Evolutionary conservation across 305 asterid species (phyloP), one percentile per base, ranked within the genome.

Genomic region (Coffea humblotiana): DNA sequence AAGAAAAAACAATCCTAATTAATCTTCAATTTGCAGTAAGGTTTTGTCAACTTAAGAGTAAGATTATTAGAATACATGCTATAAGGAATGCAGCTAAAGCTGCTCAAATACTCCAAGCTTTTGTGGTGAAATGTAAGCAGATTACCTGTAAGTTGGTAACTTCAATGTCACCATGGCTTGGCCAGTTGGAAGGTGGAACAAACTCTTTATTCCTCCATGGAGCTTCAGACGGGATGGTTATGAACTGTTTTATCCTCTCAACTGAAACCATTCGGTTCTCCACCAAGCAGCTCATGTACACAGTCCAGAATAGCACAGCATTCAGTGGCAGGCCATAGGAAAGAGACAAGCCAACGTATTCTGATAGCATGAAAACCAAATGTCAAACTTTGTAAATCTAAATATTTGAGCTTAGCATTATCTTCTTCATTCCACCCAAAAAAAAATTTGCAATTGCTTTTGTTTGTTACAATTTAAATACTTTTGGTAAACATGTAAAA

Each of bases 191-290:
- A 37, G 95, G 74, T 67, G 92, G 88, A 27, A 68, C 79, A 45
- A 71, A 76, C 21, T 86, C 89, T 4, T 79, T 23, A 65, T 72
- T 80, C 52, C 71, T 87, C 97, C 95, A 90, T 43, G 86, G 78
- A n/a, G 98, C 94, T 81, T 93, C 98, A 1, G 95, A 81, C 18
- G 91, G 92, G 79, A 93, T 88, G 70, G 77, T 80, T 65, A 84
- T 85, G 79, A 91, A 92, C 45, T 93, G 97, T 80, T 89, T 90
- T 73, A 93, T 87, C 80, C 98, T 86, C 88, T 93, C 98, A 4
- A 92, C 97, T 0, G 98, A 92, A 67, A 93, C 92, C 94, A 93
- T 88, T 65, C 81, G 84, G 77, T 92, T 93, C 84, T 92, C 93
- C 66, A 92, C 80, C 40, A 65, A 18, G 76, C 90, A 90, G 65